These are phyloP conservation scores for Populus hybrid DNA, from an alignment of 441 rosid genomes.

Conservation along the genomic window DNA sequence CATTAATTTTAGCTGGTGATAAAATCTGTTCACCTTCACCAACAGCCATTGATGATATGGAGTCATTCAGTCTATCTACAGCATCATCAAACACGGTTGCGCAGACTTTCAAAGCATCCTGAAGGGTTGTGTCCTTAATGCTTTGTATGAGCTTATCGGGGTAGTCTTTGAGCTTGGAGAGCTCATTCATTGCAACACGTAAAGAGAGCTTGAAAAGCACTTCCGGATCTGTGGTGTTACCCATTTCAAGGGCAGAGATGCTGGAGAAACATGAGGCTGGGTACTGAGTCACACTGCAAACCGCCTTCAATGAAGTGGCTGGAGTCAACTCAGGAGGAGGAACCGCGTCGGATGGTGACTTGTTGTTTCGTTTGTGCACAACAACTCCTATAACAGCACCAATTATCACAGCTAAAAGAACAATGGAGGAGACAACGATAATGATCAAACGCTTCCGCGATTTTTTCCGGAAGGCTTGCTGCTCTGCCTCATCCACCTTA, in stretches of 20 bases:
- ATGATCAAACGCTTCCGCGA: constrained; percentile 55
- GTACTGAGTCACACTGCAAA: constrained; percentile 69
- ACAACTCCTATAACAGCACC: constrained; percentile 55
- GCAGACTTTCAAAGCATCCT: constrained; percentile 55
- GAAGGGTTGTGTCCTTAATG: constrained; percentile 26
- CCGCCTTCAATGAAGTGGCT: constrained; percentile 51
- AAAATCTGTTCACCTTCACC: constrained; percentile 28
- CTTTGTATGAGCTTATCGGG: constrained; percentile 35
- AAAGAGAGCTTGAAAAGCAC: constrained; percentile 65
- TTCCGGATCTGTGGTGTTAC: constrained; percentile 65
- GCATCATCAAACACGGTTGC: constrained; percentile 58
- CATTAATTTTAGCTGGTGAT: constrained; percentile 32
- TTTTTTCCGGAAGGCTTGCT: constrained; percentile 52
- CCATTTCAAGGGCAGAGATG: constrained; percentile 51
- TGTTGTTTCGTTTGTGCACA: constrained; percentile 30
- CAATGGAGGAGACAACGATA: constrained; percentile 32
- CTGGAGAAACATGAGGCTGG: constrained; percentile 64
- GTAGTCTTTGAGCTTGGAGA: constrained; percentile 37
- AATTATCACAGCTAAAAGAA: constrained; percentile 42
- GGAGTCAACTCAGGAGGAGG: constrained; percentile 53
- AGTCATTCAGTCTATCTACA: constrained; percentile 55
- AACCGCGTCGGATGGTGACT: constrained; percentile 17
- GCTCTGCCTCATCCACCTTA: constrained; percentile 64
- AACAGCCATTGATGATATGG: constrained; percentile 43
- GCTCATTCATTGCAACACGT: constrained; percentile 54